A percentile compares a stretch with the other conserved stretches of the same genome.
Conservation (phyloP, 1,284 basidiomycete species). For the Sporisorium reilianum region DNA sequence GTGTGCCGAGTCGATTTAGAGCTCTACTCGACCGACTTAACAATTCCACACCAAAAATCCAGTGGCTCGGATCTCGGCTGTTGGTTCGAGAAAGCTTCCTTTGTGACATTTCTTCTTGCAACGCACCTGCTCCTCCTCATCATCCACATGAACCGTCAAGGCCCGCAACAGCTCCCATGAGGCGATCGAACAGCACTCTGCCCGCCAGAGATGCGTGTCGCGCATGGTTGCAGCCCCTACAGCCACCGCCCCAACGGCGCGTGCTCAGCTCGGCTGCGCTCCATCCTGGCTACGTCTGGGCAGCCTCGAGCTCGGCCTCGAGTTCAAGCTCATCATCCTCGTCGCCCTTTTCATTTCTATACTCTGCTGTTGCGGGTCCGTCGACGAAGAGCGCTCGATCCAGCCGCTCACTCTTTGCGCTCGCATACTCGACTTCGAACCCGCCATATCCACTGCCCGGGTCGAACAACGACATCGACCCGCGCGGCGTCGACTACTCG, state of each 20-base stretch:
- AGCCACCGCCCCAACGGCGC: constrained; percentile 24
- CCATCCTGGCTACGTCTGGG: constrained; percentile 14
- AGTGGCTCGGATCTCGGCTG: constrained; percentile 28
- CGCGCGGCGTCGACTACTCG: constrained; percentile 57
- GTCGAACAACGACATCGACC: constrained; percentile 60
- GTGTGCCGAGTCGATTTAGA: constrained; percentile 12
- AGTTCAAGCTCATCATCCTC: constrained; percentile 4
- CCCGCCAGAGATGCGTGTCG: constrained; percentile 27
- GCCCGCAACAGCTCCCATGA: constrained; percentile 9
- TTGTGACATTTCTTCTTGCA: constrained; percentile 21
- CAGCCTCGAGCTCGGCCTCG: constrained; percentile 12
- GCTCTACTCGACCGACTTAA: constrained; percentile 8
- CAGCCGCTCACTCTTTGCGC: constrained; percentile 8
- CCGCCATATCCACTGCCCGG: constrained; percentile 34
- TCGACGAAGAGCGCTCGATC: constrained; percentile 8
- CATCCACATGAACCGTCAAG: background rate
- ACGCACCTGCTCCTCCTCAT: background rate
- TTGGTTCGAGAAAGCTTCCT: constrained; percentile 1
- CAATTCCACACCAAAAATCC: background rate
- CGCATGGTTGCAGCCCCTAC: constrained; percentile 10
- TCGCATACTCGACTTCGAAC: constrained; percentile 38
- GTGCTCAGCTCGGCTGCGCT: constrained; percentile 29
- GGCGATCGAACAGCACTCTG: constrained; percentile 26
- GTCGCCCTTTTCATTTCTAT: constrained; percentile 7
- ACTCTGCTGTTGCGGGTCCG: background rate